Base-by-base conservation (phyloP, 768 basidiomycete species). In the Plicaturopsis crispa region DNA sequence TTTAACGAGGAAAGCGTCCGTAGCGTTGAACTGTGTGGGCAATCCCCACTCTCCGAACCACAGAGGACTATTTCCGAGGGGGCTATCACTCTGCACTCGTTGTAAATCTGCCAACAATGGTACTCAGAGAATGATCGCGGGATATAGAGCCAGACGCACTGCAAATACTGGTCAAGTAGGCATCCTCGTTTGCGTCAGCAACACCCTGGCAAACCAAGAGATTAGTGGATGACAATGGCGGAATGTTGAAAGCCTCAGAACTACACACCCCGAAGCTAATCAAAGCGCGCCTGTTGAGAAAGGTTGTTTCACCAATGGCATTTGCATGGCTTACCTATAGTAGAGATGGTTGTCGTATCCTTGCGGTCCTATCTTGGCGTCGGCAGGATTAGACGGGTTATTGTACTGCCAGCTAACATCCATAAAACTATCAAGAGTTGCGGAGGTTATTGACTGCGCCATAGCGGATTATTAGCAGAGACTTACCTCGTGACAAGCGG, bases 281-380 rank as follows among this genome's bases (percentile, higher is more conserved):
- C 14, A 21, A 22, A 11, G 26, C 24, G 26, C 33, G 39, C 18
- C 7, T 48, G 20, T n/a, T n/a, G n/a, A n/a, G n/a, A n/a, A n/a
- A n/a, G n/a, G n/a, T n/a, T n/a, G n/a, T n/a, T n/a, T n/a, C n/a
- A n/a, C n/a, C n/a, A n/a, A n/a, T n/a, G n/a, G n/a, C n/a, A n/a
- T n/a, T n/a, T n/a, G n/a, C n/a, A n/a, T n/a, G n/a, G n/a, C 78
- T 52, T 49, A 82, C 76, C 65, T 73, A 50, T 84, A 86, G 53
- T 87, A 89, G 12, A 89, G 52, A 56, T 88, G 86, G 38, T 85
- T 82, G 48, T 89, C 86, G 46, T 88, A 89, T 18, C 60, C 62
- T 48, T 83, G 80, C 10, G 84, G 80, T 1, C 86, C 86, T 31
- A 71, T 69, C 4, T 70, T 68, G 18, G 79, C 84, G 35, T 75